Conservation (phyloP, 2,329 filamentous ascomycete species). For the Myriosclerotinia duriaeana region DNA sequence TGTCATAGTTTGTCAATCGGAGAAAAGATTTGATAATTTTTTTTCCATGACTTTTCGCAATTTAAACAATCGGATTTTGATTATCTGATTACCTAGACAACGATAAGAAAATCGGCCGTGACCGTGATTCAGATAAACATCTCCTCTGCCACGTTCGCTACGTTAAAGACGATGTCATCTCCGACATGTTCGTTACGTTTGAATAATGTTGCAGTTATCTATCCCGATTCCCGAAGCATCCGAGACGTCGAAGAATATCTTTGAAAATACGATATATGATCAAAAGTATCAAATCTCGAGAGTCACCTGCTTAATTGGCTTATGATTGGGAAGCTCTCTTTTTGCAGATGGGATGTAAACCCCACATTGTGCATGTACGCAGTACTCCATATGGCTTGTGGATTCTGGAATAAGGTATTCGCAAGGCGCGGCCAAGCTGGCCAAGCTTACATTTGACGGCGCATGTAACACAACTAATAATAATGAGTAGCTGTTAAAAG, state of each 20-base stretch:
- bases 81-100: constrained; percentile 2
- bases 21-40: constrained; percentile 11
- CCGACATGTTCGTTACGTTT: constrained; percentile 11
- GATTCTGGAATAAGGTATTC: constrained; percentile 11
- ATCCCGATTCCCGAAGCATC: constrained; percentile 16
- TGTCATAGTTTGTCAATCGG: neutral
- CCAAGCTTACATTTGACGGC: constrained; percentile 15
- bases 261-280: constrained; percentile 20
- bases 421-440: constrained; percentile 19
- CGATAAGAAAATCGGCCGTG: constrained; percentile 3
- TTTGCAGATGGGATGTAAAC: constrained; percentile 15
- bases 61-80: neutral
- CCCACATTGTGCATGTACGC: constrained; percentile 15
- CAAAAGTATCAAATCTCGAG: constrained; percentile 1
- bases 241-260: constrained; percentile 1
- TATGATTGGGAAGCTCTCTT: constrained; percentile 1
- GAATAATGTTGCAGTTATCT: neutral
- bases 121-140: constrained; percentile 2
- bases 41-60: neutral
- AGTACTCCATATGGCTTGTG: constrained; percentile 4
- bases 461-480: constrained; percentile 16
- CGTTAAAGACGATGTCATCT: neutral
- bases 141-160: neutral
- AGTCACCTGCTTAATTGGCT: constrained; percentile 16
- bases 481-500: neutral